Percentiles rank a stretch among this genome's conserved stretches.
Evolutionary conservation across 1,139 yeast species (phyloP).

Genomic region (Spathaspora sp.): DNA sequence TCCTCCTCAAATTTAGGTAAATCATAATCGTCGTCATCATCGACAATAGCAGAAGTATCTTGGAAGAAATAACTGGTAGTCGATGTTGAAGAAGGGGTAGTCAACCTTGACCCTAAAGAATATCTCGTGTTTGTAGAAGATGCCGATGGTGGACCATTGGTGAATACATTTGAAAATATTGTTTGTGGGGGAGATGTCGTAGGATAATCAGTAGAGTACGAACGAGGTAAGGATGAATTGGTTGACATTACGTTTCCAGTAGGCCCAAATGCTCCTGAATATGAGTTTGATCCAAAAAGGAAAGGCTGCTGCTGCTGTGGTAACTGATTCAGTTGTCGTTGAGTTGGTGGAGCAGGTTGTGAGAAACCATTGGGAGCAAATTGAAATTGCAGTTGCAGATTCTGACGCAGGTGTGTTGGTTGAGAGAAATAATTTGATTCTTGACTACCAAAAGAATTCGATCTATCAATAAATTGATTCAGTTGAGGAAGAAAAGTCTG

Average conservation of each 20-base stretch:
- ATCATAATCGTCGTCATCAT: constrained; percentile 36
- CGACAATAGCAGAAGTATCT: constrained; percentile 36
- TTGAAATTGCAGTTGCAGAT: background rate
- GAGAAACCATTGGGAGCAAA: background rate
- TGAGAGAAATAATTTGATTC: constrained; percentile 5
- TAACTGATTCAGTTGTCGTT: constrained; percentile 2
- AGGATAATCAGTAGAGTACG: constrained; percentile 16
- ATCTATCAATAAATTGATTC: background rate
- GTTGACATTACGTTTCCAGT: background rate
- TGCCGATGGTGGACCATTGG: constrained; percentile 5
- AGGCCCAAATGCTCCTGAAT: constrained; percentile 9
- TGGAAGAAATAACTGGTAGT: constrained; percentile 13
- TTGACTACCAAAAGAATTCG: constrained; percentile 5
- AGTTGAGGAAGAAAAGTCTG: background rate
- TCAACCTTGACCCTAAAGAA: constrained; percentile 7
- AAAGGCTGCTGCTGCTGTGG: constrained; percentile 1
- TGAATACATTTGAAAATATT: constrained; percentile 7
- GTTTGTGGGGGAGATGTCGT: constrained; percentile 16
- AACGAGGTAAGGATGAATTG: constrained; percentile 9
- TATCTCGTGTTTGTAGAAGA: constrained; percentile 10
- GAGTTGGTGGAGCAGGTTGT: background rate
- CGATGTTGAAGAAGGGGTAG: constrained; percentile 3
- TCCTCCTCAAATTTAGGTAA: constrained; percentile 55
- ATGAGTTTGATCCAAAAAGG: constrained; percentile 4
- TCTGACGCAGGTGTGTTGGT: constrained; percentile 1